Evolutionary conservation across 2,329 filamentous ascomycete genomes (phyloP).

Genomic region (Bimuria novae-zelandiae): DNA sequence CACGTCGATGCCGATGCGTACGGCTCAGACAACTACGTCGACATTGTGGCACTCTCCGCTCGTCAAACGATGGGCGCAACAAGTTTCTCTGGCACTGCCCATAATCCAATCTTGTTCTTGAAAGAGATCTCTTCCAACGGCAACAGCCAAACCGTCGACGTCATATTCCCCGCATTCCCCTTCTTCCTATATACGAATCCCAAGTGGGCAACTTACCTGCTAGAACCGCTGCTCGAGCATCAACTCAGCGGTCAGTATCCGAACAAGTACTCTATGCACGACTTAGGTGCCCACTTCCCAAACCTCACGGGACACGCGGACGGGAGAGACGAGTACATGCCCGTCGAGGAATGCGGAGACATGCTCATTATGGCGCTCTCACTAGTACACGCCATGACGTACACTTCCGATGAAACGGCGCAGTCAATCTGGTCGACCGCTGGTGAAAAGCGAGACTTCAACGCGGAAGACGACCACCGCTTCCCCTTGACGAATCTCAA

Average conservation of each 20-base stretch:
- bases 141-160: slow-evolving; percentile 83
- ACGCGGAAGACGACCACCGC: slow-evolving; percentile 36
- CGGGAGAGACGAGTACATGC: slow-evolving; percentile 75
- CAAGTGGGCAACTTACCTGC: slow-evolving; percentile 75
- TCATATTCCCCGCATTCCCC: slow-evolving; percentile 84
- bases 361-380: slow-evolving; percentile 85
- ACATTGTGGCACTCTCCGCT: slow-evolving; percentile 77
- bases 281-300: slow-evolving; percentile 73
- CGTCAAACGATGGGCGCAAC: slow-evolving; percentile 81
- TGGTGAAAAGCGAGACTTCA: slow-evolving; percentile 33
- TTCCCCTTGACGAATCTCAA: slow-evolving; percentile 58
- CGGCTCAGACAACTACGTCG: slow-evolving; percentile 74
- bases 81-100: slow-evolving; percentile 71
- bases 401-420: slow-evolving; percentile 60
- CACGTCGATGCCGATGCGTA: slow-evolving; percentile 73
- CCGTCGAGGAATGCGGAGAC: slow-evolving; percentile 77
- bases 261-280: slow-evolving; percentile 80
- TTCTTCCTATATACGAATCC: slow-evolving; percentile 89
- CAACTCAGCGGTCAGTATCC: slow-evolving; percentile 83
- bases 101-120: slow-evolving; percentile 75
- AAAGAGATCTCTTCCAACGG: slow-evolving; percentile 88
- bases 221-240: slow-evolving; percentile 81
- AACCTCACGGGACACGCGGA: slow-evolving; percentile 76
- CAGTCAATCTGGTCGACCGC: slow-evolving; percentile 63
- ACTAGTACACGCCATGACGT: slow-evolving; percentile 73